Evolutionary conservation across 2,329 filamentous ascomycete species (phyloP).

Genomic region (Alternaria consortialis): DNA sequence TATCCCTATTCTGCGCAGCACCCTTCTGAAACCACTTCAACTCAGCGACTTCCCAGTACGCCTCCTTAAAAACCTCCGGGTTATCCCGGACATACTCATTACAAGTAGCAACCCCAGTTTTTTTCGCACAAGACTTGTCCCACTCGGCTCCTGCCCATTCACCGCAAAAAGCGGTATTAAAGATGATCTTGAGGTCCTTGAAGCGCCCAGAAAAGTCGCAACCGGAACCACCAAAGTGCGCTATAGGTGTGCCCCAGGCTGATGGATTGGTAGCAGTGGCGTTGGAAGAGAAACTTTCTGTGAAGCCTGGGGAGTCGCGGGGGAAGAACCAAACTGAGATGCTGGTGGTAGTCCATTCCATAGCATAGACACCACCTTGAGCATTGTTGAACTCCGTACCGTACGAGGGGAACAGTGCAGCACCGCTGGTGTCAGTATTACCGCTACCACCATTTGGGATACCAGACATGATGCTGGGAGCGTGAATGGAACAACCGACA

Average conservation of each 20-base stretch:
- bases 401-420: constrained; percentile 38
- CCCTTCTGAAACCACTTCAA: constrained; percentile 40
- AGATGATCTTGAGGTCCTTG: constrained; percentile 47
- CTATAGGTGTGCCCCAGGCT: constrained; percentile 40
- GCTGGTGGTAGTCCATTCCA: constrained; percentile 48
- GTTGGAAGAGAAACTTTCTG: constrained; percentile 3
- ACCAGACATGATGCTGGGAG: background rate
- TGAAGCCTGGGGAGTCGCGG: constrained; percentile 18
- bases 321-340: constrained; percentile 57
- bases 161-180: constrained; percentile 63
- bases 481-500: constrained; percentile 44
- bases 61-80: constrained; percentile 40
- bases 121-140: constrained; percentile 48
- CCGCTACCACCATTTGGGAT: background rate
- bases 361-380: constrained; percentile 53
- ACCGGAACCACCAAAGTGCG: constrained; percentile 50
- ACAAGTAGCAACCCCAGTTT: constrained; percentile 59
- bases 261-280: constrained; percentile 24
- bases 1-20: background rate
- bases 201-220: constrained; percentile 58
- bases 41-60: constrained; percentile 48
- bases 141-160: constrained; percentile 68
- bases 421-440: background rate
- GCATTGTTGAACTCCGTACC: constrained; percentile 46
- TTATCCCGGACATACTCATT: constrained; percentile 44